A percentile compares a stretch with the other conserved stretches of the same genome.
phyloP scores from a whole-genome alignment of 495 filamentous ascomycete species.

The Emericellopsis terricola region DNA sequence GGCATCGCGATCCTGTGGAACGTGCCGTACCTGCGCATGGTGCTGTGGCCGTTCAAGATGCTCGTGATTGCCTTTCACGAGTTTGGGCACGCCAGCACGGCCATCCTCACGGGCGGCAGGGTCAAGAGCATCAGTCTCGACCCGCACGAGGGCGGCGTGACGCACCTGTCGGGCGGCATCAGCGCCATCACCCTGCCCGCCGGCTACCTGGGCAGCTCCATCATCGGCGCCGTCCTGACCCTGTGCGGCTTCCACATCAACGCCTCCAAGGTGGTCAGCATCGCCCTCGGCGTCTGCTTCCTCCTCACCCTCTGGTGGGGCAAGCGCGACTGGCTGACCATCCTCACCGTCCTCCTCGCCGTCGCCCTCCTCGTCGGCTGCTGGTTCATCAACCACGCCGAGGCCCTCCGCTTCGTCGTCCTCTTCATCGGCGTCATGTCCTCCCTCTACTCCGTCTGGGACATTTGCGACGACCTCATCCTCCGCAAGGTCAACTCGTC shows the following conservation, averaged over 20 bases:
- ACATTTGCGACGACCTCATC: conserved; percentile 78
- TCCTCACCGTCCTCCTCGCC: conserved; percentile 46
- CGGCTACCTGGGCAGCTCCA: conserved; percentile 55
- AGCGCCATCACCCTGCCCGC: conserved; percentile 56
- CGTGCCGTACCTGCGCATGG: conserved; percentile 52
- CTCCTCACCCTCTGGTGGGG: conserved; percentile 68
- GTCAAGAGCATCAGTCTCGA: conserved; percentile 48
- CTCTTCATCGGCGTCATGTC: conserved; percentile 73
- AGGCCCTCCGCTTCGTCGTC: conserved; percentile 55
- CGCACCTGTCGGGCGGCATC: conserved; percentile 62
- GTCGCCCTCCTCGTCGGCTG: conserved; percentile 54
- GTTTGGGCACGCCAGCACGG: conserved; percentile 60
- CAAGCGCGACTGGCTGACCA: conserved; percentile 57
- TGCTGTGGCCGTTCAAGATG: conserved; percentile 84
- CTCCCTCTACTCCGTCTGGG: conserved; percentile 62
- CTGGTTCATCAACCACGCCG: conserved; percentile 65
- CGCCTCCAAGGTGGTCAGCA: conserved; percentile 58
- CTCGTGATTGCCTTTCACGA: conserved; percentile 75
- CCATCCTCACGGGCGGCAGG: conserved; percentile 50
- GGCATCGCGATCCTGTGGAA: conserved; percentile 66
- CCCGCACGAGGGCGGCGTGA: conserved; percentile 55
- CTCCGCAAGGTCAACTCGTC: conserved; percentile 65
- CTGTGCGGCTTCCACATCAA: conserved; percentile 70
- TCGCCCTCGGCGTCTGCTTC: conserved; percentile 55
- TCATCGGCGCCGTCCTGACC: conserved; percentile 62